Evolutionary conservation across 2,329 filamentous ascomycete genomes (phyloP), one percentile per base, ranked within the genome.

Genomic region (Aspergillus spinulosporus): DNA sequence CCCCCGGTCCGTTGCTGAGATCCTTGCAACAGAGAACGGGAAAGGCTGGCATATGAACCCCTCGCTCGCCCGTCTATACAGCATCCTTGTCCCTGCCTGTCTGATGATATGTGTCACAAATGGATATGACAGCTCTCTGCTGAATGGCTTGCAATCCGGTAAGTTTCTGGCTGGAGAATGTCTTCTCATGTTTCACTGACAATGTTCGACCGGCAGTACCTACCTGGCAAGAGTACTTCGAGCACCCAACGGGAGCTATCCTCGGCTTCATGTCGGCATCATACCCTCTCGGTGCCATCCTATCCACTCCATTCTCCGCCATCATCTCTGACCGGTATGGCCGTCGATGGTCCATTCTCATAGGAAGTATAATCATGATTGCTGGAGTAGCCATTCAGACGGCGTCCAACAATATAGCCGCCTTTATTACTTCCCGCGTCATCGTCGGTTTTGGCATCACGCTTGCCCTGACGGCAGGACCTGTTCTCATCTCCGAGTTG

Each of bases 301-400:
- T 66, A 47, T 59, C 61, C 6, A 49, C 64, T 11, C 45, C 61
- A n/a, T 36, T 65, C 44, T 63, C 59, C 1, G 52, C 61, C 3
- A 61, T 60, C 26, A 48, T 65, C 2, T 60, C 58, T 43, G 64
- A 67, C 37, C 37, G 47, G 8, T 43, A 61, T n/a, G 65, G 65
- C 1, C 56, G 65, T 28, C 59, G 61, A 9, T 58, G 47, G 32
- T 56, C 61, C 5, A 59, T 67, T 21, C 58, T 49, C 43, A 55
- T 59, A 34, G 82, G 82, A 1, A 81, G 78, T 6, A 59, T 71
- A 0, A 74, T 84, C 34, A 62, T 67, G 37, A 55, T 66, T 12
- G 43, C 64, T 3, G 65, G 66, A 31, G 66, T 65, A 15, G 57
- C 64, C 28, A 48, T 67, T 45, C 67, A 70, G 37, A 59, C 63